A percentile compares a stretch with the other conserved stretches of the same genome.
phyloP scores from a whole-genome alignment of 345 rosid genomes.

The Syzygium oleosum region DNA sequence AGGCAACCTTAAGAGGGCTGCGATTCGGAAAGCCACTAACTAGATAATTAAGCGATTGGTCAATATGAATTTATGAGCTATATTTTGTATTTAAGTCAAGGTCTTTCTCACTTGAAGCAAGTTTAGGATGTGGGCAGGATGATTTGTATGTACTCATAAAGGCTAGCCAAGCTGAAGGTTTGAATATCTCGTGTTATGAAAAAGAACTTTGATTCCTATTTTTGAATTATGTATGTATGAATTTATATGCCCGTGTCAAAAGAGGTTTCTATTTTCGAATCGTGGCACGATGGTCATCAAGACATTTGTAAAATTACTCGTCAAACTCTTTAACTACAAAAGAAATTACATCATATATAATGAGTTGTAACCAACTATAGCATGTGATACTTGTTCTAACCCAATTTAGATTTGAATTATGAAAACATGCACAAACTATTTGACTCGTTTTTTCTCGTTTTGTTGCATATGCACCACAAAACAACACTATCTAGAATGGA shows the following conservation, averaged over 20 bases:
- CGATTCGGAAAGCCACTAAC: not conserved
- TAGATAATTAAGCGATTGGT: not conserved
- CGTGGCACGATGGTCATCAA: accelerated
- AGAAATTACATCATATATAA: not conserved
- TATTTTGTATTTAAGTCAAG: not conserved
- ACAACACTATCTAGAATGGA: not conserved
- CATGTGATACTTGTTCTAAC: accelerated
- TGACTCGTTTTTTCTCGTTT: not conserved
- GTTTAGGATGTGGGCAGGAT: not conserved
- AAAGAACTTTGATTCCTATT: not conserved
- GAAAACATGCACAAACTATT: not conserved
- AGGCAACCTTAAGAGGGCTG: not conserved
- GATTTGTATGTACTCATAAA: not conserved
- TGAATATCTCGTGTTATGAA: not conserved
- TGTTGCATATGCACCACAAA: not conserved
- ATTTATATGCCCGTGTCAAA: accelerated
- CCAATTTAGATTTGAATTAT: not conserved
- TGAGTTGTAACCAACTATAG: not conserved
- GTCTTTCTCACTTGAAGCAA: not conserved
- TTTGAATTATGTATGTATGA: not conserved
- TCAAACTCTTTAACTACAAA: not conserved
- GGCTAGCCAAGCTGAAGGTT: not conserved
- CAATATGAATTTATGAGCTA: not conserved
- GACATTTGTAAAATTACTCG: not conserved
- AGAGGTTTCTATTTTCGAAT: not conserved